Evolutionary conservation across 108 stramenopile species (phyloP).

Genomic region (Aurantiochytrium sp.): DNA sequence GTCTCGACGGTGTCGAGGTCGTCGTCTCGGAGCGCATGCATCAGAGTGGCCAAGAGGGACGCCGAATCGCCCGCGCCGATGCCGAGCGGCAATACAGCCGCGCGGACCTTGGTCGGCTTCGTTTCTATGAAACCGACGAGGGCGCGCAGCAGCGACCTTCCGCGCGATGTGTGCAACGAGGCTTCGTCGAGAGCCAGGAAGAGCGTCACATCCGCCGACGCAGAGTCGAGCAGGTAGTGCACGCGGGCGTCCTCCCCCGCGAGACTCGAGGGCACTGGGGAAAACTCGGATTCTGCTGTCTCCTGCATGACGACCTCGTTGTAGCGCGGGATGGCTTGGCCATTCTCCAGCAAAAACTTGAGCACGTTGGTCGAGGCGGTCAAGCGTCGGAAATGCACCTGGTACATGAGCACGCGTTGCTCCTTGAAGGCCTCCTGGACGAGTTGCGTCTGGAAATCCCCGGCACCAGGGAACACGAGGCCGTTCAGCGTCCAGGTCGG

Average conservation of each 20-base stretch:
- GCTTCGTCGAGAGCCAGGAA: too few species aligned
- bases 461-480: not conserved
- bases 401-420: not conserved
- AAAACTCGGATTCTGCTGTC: not conserved
- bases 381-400: not conserved
- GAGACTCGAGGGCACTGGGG: not conserved
- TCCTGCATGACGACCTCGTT: not conserved
- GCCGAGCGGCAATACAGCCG: too few species aligned
- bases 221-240: not conserved
- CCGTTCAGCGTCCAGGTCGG: constrained; percentile 13
- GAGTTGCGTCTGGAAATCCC: not conserved
- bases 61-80: too few species aligned
- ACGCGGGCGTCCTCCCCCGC: not conserved
- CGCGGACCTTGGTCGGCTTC: too few species aligned
- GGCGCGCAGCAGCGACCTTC: too few species aligned
- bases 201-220: too few species aligned
- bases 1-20: not conserved
- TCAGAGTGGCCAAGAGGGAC: too few species aligned
- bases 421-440: not conserved
- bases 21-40: not conserved
- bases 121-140: too few species aligned
- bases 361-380: not conserved
- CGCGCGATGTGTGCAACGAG: too few species aligned
- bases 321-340: not conserved
- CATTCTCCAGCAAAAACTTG: not conserved